Percentiles rank a stretch among this genome's conserved stretches.
Evolutionary conservation across 306 rosid genomes (phyloP).

Genomic region (Fragaria iinumae): DNA sequence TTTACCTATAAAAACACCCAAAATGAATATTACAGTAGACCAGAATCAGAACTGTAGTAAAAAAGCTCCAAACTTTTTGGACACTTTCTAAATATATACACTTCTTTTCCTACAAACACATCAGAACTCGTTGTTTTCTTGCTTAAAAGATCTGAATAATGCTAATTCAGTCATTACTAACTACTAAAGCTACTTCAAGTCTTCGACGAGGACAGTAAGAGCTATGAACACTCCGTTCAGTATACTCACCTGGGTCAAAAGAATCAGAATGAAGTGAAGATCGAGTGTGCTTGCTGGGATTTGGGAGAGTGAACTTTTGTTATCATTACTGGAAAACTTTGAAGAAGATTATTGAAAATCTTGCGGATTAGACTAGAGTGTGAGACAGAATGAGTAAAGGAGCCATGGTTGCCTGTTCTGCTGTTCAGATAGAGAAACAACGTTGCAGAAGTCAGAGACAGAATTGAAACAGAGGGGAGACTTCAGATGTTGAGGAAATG

Average conservation of each 20-base stretch:
- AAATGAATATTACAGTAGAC: neutral
- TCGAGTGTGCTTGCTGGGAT: neutral
- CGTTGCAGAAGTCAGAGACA: neutral
- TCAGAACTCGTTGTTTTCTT: neutral
- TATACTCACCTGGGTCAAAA: neutral
- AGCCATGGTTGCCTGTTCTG: neutral
- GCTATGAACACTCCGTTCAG: neutral
- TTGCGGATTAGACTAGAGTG: neutral
- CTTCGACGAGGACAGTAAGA: neutral
- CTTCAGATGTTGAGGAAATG: neutral
- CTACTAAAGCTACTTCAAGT: neutral
- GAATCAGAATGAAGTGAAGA: neutral
- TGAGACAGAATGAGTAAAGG: neutral
- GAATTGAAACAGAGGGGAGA: neutral
- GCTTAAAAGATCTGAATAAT: neutral
- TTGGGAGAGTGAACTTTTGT: neutral
- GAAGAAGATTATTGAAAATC: neutral
- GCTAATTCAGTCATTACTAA: neutral
- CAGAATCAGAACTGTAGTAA: neutral
- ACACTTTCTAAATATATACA: neutral
- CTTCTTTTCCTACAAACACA: neutral
- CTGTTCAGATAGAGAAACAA: neutral
- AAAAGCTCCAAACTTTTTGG: slow-evolving; percentile 12
- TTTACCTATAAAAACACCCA: neutral
- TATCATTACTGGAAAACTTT: neutral